Base-by-base conservation (phyloP, 2,329 filamentous ascomycete genomes). In the Diplodia intermedia region DNA sequence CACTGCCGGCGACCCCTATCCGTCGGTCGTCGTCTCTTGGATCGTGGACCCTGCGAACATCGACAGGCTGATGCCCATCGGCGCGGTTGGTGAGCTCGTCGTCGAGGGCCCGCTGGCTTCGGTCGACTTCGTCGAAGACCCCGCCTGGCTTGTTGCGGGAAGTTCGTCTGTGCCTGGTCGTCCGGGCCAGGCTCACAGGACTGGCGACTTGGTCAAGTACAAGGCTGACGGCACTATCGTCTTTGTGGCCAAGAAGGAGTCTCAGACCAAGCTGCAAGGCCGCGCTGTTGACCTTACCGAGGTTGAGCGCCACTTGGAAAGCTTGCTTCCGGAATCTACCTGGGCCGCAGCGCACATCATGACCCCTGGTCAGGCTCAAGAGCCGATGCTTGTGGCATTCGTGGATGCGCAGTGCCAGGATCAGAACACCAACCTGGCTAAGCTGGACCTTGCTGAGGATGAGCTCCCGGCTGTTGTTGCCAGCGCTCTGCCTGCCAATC, bases 241-340 rank as follows among this genome's bases (percentile, higher is more conserved):
- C 18, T 74, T 69, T 50, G 29, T 71, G 29, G 67, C 69, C 20
- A 69, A 69, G 4, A 72, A 72, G 40, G 68, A 73, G 23, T 33
- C 61, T 66, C 70, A 50, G 69, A 70, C 20, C 69, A 71, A 67
- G 29, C 26, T 65, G 8, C 61, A 53, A 11, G 33, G 49, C 2
- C 47, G 49, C 3, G 47, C 49, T 8, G 49, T 53, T 9, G 57
- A 61, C 5, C 57, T 61, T 23, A 6, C 12, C 1, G 81, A 83
- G 68, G 81, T 83, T 52, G 81, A 83, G 67, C 78, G 82, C 63
- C 79, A 82, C 52, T 76, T 81, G 31, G 73, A 77, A 8, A 7
- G 4, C 4, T 26, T 31, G 3, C 38, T 61, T 15, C 38, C 26
- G 2, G 23, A 31, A 3, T 31, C 57, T 2, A 33, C 26, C 9